Conservation (phyloP, 495 filamentous ascomycete genomes). For the Hypoxylon perforatum region DNA sequence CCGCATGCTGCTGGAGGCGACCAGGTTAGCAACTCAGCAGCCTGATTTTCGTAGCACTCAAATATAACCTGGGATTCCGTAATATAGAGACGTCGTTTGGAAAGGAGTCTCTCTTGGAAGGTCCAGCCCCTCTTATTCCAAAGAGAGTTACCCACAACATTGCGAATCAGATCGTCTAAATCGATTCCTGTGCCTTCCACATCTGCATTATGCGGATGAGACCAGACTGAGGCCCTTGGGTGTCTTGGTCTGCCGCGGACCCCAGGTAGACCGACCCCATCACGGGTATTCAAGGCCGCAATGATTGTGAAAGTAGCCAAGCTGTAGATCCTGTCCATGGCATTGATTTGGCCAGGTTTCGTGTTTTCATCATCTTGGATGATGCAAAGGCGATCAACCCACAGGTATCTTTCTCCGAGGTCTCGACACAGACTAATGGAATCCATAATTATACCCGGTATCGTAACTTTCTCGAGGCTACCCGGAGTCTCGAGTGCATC, state of each 20-base stretch:
- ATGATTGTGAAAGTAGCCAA: conserved; percentile 35
- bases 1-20: neutral
- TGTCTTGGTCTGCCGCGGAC: neutral
- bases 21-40: conserved; percentile 38
- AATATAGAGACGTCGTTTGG: conserved; percentile 44
- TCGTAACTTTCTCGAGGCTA: neutral
- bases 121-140: conserved; percentile 54
- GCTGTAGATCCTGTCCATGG: conserved; percentile 41
- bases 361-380: conserved; percentile 37
- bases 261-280: neutral
- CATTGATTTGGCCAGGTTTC: conserved; percentile 28
- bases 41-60: conserved; percentile 38
- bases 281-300: conserved; percentile 25
- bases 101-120: conserved; percentile 49
- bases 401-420: conserved; percentile 43
- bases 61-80: conserved; percentile 39
- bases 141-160: conserved; percentile 11
- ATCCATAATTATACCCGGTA: conserved; percentile 41
- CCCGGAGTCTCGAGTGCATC: neutral
- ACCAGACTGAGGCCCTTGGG: conserved; percentile 1
- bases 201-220: neutral
- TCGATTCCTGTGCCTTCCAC: neutral
- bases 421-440: conserved; percentile 33
- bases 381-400: conserved; percentile 50
- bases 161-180: neutral